These are phyloP conservation scores for Clitopilus passeckerianus DNA, from an alignment of 768 basidiomycete genomes.

Conservation along the genomic window DNA sequence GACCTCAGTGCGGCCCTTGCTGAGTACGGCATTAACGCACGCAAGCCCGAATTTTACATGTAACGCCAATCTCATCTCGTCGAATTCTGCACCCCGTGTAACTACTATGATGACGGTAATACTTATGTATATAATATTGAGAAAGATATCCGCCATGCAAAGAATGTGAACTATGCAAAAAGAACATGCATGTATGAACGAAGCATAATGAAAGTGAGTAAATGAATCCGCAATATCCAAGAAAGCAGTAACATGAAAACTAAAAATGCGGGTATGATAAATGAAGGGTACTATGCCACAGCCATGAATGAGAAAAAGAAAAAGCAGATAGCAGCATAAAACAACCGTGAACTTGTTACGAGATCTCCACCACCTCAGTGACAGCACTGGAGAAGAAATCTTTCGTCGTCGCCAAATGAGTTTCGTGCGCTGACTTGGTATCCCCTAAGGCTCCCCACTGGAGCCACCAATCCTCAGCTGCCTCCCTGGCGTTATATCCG, in stretches of 20 bases:
- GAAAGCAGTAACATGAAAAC: not conserved
- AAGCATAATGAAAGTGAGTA: not conserved
- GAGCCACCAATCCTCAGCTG: conserved; percentile 57
- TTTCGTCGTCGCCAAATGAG: not conserved
- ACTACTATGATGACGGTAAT: not conserved
- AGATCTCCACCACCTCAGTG: not conserved
- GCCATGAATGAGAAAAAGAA: not conserved
- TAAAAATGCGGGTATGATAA: not conserved
- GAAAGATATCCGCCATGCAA: not conserved
- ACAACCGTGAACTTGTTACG: not conserved
- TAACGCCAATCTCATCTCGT: conserved; percentile 22
- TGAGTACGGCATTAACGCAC: conserved; percentile 95
- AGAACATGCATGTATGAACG: not conserved
- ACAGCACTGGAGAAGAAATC: not conserved
- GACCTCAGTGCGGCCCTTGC: conserved; percentile 87
- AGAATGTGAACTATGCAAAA: not conserved
- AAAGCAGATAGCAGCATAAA: not conserved
- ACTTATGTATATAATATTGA: not conserved
- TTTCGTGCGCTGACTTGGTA: not conserved
- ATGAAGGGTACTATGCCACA: not conserved
- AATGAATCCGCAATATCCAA: not conserved
- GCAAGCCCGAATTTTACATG: conserved; percentile 93
- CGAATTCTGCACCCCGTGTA: not conserved
- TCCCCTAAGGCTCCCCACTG: conserved; percentile 43
- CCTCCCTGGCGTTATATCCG: conserved; percentile 45